Evolutionary conservation across 2,329 filamentous ascomycete genomes (phyloP).

Genomic region (Claviceps humidiphila): DNA sequence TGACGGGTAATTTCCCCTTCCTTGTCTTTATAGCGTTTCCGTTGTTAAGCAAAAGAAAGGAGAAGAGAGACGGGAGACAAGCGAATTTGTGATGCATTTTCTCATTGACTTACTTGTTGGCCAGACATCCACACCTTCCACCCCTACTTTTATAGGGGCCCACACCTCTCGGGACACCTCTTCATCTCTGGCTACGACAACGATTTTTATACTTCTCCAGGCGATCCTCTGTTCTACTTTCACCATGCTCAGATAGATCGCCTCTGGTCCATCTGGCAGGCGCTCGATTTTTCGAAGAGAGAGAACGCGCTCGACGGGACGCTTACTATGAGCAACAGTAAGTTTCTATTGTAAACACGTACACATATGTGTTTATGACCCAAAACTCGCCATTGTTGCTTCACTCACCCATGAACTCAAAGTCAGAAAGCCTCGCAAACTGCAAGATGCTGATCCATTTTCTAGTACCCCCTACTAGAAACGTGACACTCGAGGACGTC

Average conservation of each 20-base stretch:
- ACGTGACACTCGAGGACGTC: neutral
- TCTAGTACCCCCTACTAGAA: neutral
- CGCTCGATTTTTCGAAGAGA: neutral
- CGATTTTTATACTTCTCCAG: slow-evolving; percentile 5
- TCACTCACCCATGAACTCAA: neutral
- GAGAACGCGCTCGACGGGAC: slow-evolving; percentile 2
- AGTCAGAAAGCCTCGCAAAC: neutral
- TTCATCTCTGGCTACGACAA: slow-evolving; percentile 1
- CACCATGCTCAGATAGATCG: slow-evolving; percentile 4
- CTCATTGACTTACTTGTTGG: neutral
- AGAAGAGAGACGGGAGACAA: too few species aligned
- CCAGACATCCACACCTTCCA: slow-evolving; percentile 1
- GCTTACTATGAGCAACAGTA: neutral
- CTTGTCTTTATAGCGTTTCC: neutral
- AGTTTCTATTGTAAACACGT: neutral
- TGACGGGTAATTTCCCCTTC: neutral
- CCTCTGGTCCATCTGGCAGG: slow-evolving; percentile 7
- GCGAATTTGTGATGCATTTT: neutral
- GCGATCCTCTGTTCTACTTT: slow-evolving; percentile 4
- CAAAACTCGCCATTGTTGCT: too few species aligned
- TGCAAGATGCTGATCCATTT: neutral
- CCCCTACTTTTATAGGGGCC: neutral
- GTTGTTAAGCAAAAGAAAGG: too few species aligned
- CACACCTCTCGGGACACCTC: neutral
- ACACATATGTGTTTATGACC: neutral